Conservation (phyloP, 2,329 filamentous ascomycete genomes). For the Cladosporium austrohemisphaericum region DNA sequence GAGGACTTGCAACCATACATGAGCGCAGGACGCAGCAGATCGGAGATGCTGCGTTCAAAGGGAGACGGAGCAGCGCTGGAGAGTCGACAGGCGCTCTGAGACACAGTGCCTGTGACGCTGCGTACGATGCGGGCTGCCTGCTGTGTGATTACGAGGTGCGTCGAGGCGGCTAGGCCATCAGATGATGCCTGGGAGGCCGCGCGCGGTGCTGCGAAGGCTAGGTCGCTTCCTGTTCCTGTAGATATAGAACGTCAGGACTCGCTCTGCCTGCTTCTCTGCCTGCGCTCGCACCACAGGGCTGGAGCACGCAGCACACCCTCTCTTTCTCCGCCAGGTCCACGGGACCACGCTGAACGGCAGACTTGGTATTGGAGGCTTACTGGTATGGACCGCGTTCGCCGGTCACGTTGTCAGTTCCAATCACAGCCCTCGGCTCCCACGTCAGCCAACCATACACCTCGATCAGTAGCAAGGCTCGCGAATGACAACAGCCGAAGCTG, state of each 20-base stretch:
- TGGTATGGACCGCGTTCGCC: neutral
- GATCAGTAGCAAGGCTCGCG: neutral
- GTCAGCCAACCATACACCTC: conserved; percentile 9
- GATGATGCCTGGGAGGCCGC: conserved; percentile 12
- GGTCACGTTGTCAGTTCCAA: conserved; percentile 12
- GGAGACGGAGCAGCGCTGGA: conserved; percentile 1
- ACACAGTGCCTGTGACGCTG: neutral
- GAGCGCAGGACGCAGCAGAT: conserved; percentile 15
- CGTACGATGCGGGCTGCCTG: conserved; percentile 5
- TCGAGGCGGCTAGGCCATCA: conserved; percentile 14
- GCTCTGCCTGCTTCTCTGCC: conserved; percentile 2
- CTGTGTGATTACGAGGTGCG: conserved; percentile 12
- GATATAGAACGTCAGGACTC: conserved; percentile 4
- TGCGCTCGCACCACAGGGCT: conserved; percentile 10
- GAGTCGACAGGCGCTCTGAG: conserved; percentile 8
- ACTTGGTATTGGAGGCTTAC: conserved; percentile 1
- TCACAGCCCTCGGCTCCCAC: conserved; percentile 11
- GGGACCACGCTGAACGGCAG: neutral
- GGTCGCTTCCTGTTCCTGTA: conserved; percentile 4
- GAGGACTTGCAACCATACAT: conserved; percentile 24
- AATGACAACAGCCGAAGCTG: conserved; percentile 10
- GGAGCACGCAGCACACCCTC: conserved; percentile 9
- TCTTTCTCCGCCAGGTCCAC: neutral
- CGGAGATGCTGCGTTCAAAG: conserved; percentile 10
- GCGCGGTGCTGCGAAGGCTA: neutral